Evolutionary conservation across 169 alveolate species (phyloP).

Genomic region (Amoebophrya sp.): DNA sequence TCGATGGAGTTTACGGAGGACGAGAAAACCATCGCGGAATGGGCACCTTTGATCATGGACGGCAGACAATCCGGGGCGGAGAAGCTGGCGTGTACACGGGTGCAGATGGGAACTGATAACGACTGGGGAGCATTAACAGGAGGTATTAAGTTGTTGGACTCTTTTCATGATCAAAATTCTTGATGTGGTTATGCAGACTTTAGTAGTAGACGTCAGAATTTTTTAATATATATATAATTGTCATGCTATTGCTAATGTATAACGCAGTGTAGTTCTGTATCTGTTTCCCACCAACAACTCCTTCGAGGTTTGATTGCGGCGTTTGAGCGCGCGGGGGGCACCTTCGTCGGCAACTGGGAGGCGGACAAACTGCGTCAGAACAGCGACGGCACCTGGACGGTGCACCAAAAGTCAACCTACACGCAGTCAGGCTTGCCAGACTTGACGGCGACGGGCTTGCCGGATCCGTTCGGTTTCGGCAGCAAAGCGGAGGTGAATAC

Average conservation of each 20-base stretch:
- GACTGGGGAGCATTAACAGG: neutral
- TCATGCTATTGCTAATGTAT: too few relatives aligned
- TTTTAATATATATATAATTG: too few relatives aligned
- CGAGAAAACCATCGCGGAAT: neutral
- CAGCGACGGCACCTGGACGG: neutral
- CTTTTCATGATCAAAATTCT: too few relatives aligned
- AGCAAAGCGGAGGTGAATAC: neutral
- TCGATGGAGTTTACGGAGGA: neutral
- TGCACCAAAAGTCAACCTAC: too few relatives aligned
- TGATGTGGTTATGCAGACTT: too few relatives aligned
- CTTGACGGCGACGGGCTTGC: neutral
- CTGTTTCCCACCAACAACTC: neutral
- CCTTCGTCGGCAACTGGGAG: neutral
- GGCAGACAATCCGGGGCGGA: neutral
- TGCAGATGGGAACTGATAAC: neutral
- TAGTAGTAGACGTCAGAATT: too few relatives aligned
- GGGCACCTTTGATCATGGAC: neutral
- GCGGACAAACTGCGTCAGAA: neutral
- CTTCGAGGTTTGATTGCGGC: neutral
- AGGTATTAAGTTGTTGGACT: too few relatives aligned
- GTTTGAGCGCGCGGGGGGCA: neutral
- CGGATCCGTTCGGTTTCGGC: neutral
- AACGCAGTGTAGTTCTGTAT: neutral
- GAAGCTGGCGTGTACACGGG: neutral
- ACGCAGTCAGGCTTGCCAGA: too few relatives aligned